Base-by-base conservation (phyloP, 163 green algal genomes). In the Coccomyxa subellipsoidea region DNA sequence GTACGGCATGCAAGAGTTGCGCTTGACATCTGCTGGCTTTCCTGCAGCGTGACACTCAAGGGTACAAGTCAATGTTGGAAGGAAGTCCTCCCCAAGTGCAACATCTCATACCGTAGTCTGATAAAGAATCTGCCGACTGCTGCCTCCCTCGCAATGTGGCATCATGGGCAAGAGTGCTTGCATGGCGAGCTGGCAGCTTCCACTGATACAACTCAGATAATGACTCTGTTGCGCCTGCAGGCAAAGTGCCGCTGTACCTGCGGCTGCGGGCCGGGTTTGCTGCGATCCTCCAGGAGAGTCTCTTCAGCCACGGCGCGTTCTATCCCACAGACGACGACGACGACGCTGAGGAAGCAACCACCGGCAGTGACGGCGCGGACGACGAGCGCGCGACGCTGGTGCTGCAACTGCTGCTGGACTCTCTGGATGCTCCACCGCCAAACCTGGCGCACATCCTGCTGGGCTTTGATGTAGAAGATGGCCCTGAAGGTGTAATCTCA, bases 401-500 rank as follows among this genome's bases (percentile, higher is more conserved):
- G 38, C 83, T 94, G 53, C 69, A 83, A 38, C 83, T 92, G 83
- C 75, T 93, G 83, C 87, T 90, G 53, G 25, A 54, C 34, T 70
- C 80, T 1, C 73, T 88, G 36, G 82, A 90, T 7, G 84, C 83
- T 5, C 66, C 84, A 0, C 35, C 38, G 0, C 93, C 92, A 35
- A 88, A 83, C 83, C 47, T 96, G n/a, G 78, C 85, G 0, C 92
- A 96, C 81, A 83, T 95, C 76, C 86, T 96, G 35, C 82, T 94
- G 71, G 92, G 93, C 38, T 96, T 93, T 76, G 88, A 95, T 40
- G 85, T 91, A 36, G 79, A 83, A 8, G 27, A 79, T 15, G 83
- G 83, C 12, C 73, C 79, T 27, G 66, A 79, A 7, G 84, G 87
- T 86, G 47, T 21, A 66, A 34, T 32, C 8, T 36, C 8, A 36